These are phyloP conservation scores for Apiospora arundinis DNA, from an alignment of 2,329 filamentous ascomycete species.

Conservation along the genomic window DNA sequence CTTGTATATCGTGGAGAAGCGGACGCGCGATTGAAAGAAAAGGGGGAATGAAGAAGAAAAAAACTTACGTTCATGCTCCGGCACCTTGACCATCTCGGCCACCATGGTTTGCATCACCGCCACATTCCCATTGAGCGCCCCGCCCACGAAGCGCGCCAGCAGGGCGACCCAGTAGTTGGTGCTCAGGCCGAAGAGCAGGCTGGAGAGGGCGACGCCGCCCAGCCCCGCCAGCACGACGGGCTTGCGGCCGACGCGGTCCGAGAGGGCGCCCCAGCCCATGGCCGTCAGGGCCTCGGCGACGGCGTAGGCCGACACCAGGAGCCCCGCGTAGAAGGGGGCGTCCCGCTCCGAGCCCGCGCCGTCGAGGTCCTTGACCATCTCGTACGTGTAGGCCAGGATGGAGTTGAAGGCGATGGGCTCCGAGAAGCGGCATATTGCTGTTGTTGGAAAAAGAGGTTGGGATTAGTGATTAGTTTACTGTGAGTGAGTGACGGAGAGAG, in stretches of 20 bases:
- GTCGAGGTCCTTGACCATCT: conserved; percentile 49
- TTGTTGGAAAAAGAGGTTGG: background rate
- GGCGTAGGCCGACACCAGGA: conserved; percentile 52
- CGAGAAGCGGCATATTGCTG: conserved; percentile 52
- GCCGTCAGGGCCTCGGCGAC: conserved; percentile 50
- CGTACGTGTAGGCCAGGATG: conserved; percentile 51
- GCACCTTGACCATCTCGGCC: conserved; percentile 48
- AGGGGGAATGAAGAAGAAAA: too few relatives aligned
- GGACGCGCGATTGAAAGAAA: too few relatives aligned
- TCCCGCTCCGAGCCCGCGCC: conserved; percentile 45
- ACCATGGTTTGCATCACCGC: conserved; percentile 46
- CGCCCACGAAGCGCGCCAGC: conserved; percentile 47
- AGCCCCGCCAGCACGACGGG: conserved; percentile 44
- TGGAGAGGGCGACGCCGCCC: conserved; percentile 46
- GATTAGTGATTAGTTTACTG: background rate
- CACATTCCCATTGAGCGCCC: conserved; percentile 48
- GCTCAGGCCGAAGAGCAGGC: conserved; percentile 49
- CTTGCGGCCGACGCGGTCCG: conserved; percentile 47
- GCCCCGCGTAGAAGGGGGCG: conserved; percentile 56
- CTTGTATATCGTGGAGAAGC: background rate
- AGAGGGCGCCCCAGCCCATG: conserved; percentile 49
- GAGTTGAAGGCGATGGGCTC: conserved; percentile 54
- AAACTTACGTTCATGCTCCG: conserved; percentile 47
- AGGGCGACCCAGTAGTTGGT: conserved; percentile 50
- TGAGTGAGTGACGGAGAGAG: too few relatives aligned